Evolutionary conservation across 2,329 filamentous ascomycete species (phyloP), one percentile per base, ranked within the genome.

Genomic region (Botrytis hyacinthi): DNA sequence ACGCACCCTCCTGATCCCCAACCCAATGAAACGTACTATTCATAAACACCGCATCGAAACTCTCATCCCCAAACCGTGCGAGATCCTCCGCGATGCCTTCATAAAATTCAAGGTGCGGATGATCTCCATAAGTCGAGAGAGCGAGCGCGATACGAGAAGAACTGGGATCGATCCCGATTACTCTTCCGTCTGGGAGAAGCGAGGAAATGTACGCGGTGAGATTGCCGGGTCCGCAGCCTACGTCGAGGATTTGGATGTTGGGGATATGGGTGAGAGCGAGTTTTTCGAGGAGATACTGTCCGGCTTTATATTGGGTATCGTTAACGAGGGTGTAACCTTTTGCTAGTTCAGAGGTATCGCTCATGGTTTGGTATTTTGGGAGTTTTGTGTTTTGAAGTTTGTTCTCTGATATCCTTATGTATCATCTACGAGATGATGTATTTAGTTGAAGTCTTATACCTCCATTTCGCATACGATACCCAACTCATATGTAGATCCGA

Each of bases 201-300:
- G 66, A 42, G 14, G 71, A 61, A 3, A 75, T 62, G 35, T 74
- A 48, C 8, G 76, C 37, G 8, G 80, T 81, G 46, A 82, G 75
- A 44, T 81, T 80, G 9, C 81, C 81, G 0, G 81, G 80, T 18
- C 81, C 81, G 74, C 80, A 82, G 29, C 81, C 81, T 44, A 81
- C 78, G 62, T 82, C 81, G 16, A 82, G 79, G 51, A 82, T 77
- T 29, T 29, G 65, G 4, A 44, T 68, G 32, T 70, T 63, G 32
- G 67, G 35, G 0, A 51, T 48, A 20, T 62, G 70, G 18, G 48
- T 29, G 4, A 75, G 71, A 29, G 51, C 59, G 6, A 75, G 67
- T 42, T 35, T 59, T 35, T 70, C 32, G 48, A 75, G 57, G n/a
- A 75, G 71, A 66, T 72, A 72, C 18, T 70, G 26, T 0, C 73